Evolutionary conservation across 495 filamentous ascomycete genomes (phyloP), one percentile per base, ranked within the genome.

Genomic region (Hyphodiscus hymeniophilus): DNA sequence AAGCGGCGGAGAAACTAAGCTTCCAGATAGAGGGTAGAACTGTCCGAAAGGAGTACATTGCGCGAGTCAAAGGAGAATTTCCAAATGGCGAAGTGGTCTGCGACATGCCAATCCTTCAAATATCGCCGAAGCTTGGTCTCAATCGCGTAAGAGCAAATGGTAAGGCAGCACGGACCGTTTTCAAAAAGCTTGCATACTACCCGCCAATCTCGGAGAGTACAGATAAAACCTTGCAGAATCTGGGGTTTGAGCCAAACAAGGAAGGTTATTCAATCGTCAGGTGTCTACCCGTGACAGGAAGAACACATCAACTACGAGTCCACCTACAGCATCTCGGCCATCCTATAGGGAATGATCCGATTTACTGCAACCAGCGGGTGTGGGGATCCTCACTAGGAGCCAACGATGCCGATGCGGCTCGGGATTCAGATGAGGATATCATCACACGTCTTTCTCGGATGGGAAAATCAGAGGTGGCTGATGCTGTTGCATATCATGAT

Each of bases 341-440:
- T 57, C 94, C 92, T 2, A 96, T 98, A 57, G 78, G 84, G 41
- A 97, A 97, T 61, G 92, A 98, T 60, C 92, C 92, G 3, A 98
- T 98, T 51, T 98, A 98, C 63, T 88, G 85, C 56, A 97, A 97
- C 58, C 82, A 86, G 48, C 78, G 78, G 39, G 92, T 97, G 16
- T 98, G 94, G 72, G 94, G 94, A 2, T 70, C 80, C 0, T 73
- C 77, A 1, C 75, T 98, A 0, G 92, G 84, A 6, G 74, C 74
- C 41, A 76, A 82, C 42, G 85, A 90, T 50, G 66, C 74, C 24
- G 75, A 80, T 26, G 75, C 71, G 6, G 64, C 70, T 3, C 73
- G 75, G 3, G 82, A 87, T 31, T 79, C 77, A 15, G 92, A 98
- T 62, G 85, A 87, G 23, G 87, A 92, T 59, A 83, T 98, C 50